These are phyloP conservation scores for Myriosclerotinia curreyana DNA, from an alignment of 2,329 filamentous ascomycete species.

Conservation along the genomic window DNA sequence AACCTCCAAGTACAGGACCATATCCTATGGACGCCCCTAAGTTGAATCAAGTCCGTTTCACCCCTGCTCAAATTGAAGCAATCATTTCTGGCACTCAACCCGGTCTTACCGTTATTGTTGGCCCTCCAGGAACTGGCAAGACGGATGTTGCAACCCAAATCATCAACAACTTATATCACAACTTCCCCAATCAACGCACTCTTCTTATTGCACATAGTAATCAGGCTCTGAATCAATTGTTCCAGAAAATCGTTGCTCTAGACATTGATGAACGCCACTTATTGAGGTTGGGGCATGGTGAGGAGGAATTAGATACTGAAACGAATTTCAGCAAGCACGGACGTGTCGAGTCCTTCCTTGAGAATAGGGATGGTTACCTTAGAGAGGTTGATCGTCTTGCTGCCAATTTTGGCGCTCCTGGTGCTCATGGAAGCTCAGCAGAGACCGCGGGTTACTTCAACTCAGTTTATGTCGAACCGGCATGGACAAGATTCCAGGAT, in stretches of 20 bases:
- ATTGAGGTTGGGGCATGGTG: conserved; percentile 86
- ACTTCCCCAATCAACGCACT: conserved; percentile 90
- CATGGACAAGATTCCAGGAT: conserved; percentile 83
- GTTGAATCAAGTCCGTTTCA: conserved; percentile 82
- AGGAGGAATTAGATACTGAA: conserved; percentile 87
- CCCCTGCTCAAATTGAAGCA: conserved; percentile 84
- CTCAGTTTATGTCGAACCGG: conserved; percentile 81
- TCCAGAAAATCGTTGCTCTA: conserved; percentile 94
- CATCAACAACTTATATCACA: conserved; percentile 98
- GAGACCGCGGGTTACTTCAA: conserved; percentile 98
- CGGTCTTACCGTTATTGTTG: conserved; percentile 88
- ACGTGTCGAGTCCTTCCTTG: conserved; percentile 89
- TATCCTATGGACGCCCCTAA: conserved; percentile 83
- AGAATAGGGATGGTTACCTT: conserved; percentile 76
- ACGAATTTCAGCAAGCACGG: conserved; percentile 91
- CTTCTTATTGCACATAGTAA: conserved; percentile 95
- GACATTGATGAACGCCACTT: conserved; percentile 96
- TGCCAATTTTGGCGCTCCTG: conserved; percentile 77
- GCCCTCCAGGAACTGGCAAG: conserved; percentile 94
- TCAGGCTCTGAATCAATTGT: conserved; percentile 94
- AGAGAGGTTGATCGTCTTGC: conserved; percentile 84
- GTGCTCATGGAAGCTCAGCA: conserved; percentile 92
- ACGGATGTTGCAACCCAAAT: conserved; percentile 99
- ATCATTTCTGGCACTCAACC: conserved; percentile 93
- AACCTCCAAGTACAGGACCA: conserved; percentile 81